Evolutionary conservation across 2,329 filamentous ascomycete species (phyloP).

Genomic region (Elsinoe arachidis): DNA sequence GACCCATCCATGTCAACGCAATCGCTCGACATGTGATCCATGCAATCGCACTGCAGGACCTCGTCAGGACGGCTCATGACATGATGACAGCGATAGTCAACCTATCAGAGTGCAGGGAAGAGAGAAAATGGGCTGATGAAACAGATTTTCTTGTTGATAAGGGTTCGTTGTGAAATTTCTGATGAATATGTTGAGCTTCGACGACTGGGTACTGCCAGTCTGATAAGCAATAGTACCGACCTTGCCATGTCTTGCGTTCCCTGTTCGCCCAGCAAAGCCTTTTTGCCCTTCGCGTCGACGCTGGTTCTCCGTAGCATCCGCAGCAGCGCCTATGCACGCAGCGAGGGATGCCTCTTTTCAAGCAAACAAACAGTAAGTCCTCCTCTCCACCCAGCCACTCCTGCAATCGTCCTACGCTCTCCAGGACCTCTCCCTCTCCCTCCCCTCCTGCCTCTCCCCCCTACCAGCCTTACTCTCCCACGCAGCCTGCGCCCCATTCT

Average conservation of each 20-base stretch:
- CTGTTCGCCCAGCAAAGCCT: background rate
- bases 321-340: background rate
- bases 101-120: background rate
- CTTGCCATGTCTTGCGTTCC: background rate
- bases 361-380: background rate
- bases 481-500: slow-evolving; percentile 10
- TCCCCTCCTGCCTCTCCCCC: background rate
- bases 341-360: background rate
- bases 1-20: background rate
- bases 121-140: background rate
- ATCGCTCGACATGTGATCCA: background rate
- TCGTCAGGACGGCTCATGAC: background rate
- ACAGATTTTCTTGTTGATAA: background rate
- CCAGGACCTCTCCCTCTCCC: background rate
- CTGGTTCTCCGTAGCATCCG: background rate
- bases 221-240: background rate
- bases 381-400: background rate
- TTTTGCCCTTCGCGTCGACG: background rate
- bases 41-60: background rate
- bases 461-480: slow-evolving; percentile 8
- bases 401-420: slow-evolving; percentile 4
- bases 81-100: background rate
- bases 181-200: background rate
- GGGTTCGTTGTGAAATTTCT: background rate
- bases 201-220: background rate